Evolutionary conservation across 2,329 filamentous ascomycete genomes (phyloP).

Genomic region (Zarea fungicola): DNA sequence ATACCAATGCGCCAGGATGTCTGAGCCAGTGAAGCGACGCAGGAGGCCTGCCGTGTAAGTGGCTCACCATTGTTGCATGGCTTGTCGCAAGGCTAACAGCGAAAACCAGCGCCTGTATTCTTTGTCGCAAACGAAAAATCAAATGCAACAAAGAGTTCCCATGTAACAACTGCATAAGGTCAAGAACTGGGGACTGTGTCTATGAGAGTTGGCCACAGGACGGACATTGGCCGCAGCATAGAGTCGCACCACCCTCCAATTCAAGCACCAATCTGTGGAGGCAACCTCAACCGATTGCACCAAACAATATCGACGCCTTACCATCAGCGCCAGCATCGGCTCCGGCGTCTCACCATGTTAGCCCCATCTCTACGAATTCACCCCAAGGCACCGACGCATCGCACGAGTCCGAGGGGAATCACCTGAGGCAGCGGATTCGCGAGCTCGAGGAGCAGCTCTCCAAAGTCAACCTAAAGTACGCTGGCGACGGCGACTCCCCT

Average conservation of each 20-base stretch:
- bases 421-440: constrained; percentile 28
- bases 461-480: constrained; percentile 9
- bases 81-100: no score
- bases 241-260: not conserved
- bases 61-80: no score
- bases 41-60: constrained; percentile 13
- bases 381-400: constrained; percentile 10
- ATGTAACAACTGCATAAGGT: constrained; percentile 36
- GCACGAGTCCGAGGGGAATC: constrained; percentile 13
- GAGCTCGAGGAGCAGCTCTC: constrained; percentile 40
- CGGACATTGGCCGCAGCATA: not conserved
- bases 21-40: constrained; percentile 8
- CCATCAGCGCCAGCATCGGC: not conserved
- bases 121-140: constrained; percentile 40
- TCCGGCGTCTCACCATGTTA: not conserved
- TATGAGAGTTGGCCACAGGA: constrained; percentile 24
- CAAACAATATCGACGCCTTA: not conserved
- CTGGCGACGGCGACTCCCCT: constrained; percentile 15
- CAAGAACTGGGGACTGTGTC: constrained; percentile 29
- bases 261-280: not conserved
- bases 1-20: not conserved
- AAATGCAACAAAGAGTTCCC: constrained; percentile 37
- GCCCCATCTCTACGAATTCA: constrained; percentile 2
- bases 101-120: constrained; percentile 31
- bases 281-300: not conserved